A percentile compares a stretch with the other conserved stretches of the same genome.
Conservation (phyloP, 2,329 filamentous ascomycete genomes). For the Venturia nashicola region DNA sequence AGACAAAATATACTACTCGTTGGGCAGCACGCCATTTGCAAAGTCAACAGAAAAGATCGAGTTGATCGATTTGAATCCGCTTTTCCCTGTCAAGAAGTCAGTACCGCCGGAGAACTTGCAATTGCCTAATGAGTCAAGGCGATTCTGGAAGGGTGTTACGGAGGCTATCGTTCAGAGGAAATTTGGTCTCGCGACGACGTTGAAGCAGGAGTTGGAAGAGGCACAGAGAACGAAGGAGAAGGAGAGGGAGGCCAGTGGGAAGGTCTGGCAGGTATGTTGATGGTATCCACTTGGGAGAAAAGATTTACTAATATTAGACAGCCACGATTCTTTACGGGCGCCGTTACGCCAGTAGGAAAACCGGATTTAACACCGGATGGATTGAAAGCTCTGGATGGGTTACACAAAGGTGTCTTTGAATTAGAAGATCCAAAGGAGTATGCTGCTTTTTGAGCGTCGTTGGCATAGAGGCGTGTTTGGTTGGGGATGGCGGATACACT, state of each 20-base stretch:
- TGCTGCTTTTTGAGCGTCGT: constrained; percentile 18
- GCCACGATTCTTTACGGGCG: constrained; percentile 73
- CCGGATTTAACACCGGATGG: constrained; percentile 54
- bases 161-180: constrained; percentile 74
- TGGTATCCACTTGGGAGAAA: background rate
- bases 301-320: background rate
- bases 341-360: constrained; percentile 45
- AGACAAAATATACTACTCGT: constrained; percentile 51
- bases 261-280: constrained; percentile 46
- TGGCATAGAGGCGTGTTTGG: background rate
- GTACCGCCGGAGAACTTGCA: constrained; percentile 68
- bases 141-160: constrained; percentile 80
- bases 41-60: constrained; percentile 45
- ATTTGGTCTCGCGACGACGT: constrained; percentile 67
- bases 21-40: constrained; percentile 31
- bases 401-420: constrained; percentile 40
- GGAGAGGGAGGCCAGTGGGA: constrained; percentile 57
- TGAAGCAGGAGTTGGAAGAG: constrained; percentile 90
- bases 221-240: constrained; percentile 74
- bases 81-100: constrained; percentile 66
- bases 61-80: constrained; percentile 78
- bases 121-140: constrained; percentile 77
- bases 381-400: constrained; percentile 40
- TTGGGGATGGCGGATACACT: background rate
- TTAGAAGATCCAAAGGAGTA: constrained; percentile 33